Evolutionary conservation across 176 grass and related monocot genomes (phyloP), one percentile per base, ranked within the genome.

Genomic region (Rhynchospora pubera): DNA sequence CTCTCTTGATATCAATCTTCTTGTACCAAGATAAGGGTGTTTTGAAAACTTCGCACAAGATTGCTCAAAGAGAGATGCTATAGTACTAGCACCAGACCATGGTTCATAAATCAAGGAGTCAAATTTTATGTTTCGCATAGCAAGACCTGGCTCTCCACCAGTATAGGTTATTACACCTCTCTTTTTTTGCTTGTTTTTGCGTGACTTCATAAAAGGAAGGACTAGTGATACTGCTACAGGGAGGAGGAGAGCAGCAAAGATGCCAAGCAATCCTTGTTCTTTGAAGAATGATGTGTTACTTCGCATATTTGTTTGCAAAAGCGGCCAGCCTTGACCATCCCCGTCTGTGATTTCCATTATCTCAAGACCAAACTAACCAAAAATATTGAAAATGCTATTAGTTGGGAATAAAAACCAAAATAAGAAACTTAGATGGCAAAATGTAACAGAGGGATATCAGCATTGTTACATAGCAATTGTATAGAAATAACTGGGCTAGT

Each of bases 1-100:
- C 84, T 92, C 94, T 19, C 86, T 93, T 45, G 84, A 82, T 47
- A 97, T 87, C 69, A 92, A 83, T 6, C 90, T 94, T 63, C 94
- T 90, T 28, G 65, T 90, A 34, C 94, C 94, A 8, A 97, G 86
- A 56, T 87, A 88, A 57, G 48, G 87, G 44, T 70, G 82, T 21
- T 83, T 55, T 19, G 88, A 65, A 24, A 91, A 92, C 21, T 86
- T 90, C 88, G 91, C 90, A 79, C 94, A 92, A 55, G 88, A 84
- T 87, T 92, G 91, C 89, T 97, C 91, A n/a, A 97, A 97, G 11
- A 97, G 80, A 57, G 86, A 89, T 80, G 90, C 88, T 83, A 94
- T 71, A 60, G 94, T 94, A 3, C 83, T 86, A 23, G 92, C 91
- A 64, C 94, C 94, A 43, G 88, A 84, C 89, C 89, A 97, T 34